phyloP scores from a whole-genome alignment of 495 filamentous ascomycete genomes.

The Podospora sp. region DNA sequence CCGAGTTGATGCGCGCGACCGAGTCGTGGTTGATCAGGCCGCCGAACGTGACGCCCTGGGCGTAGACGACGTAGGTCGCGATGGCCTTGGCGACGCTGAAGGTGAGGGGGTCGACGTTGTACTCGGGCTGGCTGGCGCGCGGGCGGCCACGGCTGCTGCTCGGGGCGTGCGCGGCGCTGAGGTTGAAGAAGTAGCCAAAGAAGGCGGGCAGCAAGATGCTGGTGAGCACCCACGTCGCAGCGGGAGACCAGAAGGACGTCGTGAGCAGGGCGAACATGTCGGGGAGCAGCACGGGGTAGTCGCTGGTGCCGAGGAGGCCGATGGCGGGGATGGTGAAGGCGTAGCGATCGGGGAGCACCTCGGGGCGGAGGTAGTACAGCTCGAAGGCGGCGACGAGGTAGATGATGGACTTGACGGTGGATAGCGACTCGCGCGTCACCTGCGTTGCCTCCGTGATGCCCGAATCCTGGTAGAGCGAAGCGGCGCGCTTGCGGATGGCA shows the following conservation, averaged over 20 bases:
- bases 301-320: slow-evolving; percentile 49
- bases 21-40: slow-evolving; percentile 60
- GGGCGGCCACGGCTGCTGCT: slow-evolving; percentile 36
- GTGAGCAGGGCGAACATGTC: slow-evolving; percentile 83
- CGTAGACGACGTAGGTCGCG: slow-evolving; percentile 76
- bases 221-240: slow-evolving; percentile 75
- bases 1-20: slow-evolving; percentile 62
- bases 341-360: slow-evolving; percentile 68
- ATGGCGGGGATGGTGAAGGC: slow-evolving; percentile 70
- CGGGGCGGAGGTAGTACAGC: slow-evolving; percentile 59
- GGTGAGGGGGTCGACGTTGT: slow-evolving; percentile 74
- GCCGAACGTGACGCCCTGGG: slow-evolving; percentile 65
- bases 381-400: slow-evolving; percentile 67
- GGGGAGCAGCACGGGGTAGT: slow-evolving; percentile 64
- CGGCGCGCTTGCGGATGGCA: slow-evolving; percentile 58
- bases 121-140: slow-evolving; percentile 30
- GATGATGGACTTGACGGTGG: slow-evolving; percentile 67
- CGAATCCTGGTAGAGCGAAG: slow-evolving; percentile 50
- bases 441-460: slow-evolving; percentile 59
- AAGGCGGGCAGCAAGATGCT: slow-evolving; percentile 67
- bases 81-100: slow-evolving; percentile 88
- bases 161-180: slow-evolving; percentile 52
- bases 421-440: slow-evolving; percentile 64
- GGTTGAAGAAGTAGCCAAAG: slow-evolving; percentile 84
- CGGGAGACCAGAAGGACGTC: slow-evolving; percentile 77